phyloP scores from a whole-genome alignment of 2,329 filamentous ascomycete species.

The Cladosporium sp. region DNA sequence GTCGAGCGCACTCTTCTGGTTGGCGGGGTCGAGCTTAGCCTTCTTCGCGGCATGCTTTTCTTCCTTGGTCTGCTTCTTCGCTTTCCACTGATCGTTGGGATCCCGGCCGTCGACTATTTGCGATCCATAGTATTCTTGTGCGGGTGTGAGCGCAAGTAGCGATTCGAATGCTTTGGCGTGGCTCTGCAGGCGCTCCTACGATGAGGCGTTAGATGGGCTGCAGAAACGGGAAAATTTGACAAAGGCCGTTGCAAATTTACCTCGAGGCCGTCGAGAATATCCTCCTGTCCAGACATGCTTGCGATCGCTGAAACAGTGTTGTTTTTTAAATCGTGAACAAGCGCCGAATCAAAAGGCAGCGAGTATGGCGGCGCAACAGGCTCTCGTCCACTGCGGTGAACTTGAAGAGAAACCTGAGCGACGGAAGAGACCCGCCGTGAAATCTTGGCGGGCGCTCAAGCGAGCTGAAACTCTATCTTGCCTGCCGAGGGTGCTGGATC shows the following conservation, averaged over 20 bases:
- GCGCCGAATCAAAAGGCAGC: slow-evolving; percentile 6
- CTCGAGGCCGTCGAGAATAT: slow-evolving; percentile 36
- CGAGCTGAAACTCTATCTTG: background rate
- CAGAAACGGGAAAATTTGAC: background rate
- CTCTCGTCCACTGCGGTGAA: slow-evolving; percentile 13
- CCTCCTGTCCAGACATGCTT: slow-evolving; percentile 27
- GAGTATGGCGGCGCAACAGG: slow-evolving; percentile 2
- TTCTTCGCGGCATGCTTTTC: slow-evolving; percentile 79
- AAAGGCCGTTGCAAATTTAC: slow-evolving; percentile 30
- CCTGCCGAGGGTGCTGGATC: slow-evolving; percentile 10
- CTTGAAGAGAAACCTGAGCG: slow-evolving; percentile 18
- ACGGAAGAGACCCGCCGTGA: slow-evolving; percentile 3
- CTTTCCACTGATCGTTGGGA: slow-evolving; percentile 85
- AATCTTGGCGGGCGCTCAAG: slow-evolving; percentile 17
- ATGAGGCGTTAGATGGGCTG: slow-evolving; percentile 25
- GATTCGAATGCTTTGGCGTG: slow-evolving; percentile 80
- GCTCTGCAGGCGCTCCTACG: slow-evolving; percentile 56
- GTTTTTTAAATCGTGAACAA: background rate
- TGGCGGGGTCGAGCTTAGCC: slow-evolving; percentile 88
- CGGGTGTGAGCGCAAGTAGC: slow-evolving; percentile 82
- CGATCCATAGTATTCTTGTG: slow-evolving; percentile 76
- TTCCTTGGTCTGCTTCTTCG: slow-evolving; percentile 94
- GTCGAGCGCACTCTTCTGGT: slow-evolving; percentile 88
- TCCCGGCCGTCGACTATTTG: slow-evolving; percentile 64
- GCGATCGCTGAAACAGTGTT: background rate